Evolutionary conservation across 2,329 filamentous ascomycete genomes (phyloP).

Genomic region (Berkeleyomyces basicola): DNA sequence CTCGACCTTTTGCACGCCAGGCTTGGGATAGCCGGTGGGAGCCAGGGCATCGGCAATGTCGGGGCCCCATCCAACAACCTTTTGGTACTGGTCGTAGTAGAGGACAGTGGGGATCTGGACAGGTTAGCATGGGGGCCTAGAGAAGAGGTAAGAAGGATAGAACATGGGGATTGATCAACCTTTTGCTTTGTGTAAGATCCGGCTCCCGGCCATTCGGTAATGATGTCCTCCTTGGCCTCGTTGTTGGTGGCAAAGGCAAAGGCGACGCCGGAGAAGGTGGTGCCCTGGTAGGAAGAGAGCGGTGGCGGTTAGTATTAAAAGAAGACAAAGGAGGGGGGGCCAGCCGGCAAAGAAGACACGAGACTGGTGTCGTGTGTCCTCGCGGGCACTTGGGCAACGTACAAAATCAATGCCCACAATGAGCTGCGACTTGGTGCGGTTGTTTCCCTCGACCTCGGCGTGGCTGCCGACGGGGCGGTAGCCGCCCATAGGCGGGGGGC

Average conservation of each 20-base stretch:
- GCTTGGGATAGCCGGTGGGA: slow-evolving; percentile 93
- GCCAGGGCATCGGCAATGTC: slow-evolving; percentile 95
- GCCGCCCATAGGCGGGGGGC: slow-evolving; percentile 1
- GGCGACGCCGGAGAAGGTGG: slow-evolving; percentile 93
- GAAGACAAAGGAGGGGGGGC: neutral
- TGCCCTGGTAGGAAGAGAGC: slow-evolving; percentile 43
- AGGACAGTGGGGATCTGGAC: slow-evolving; percentile 89
- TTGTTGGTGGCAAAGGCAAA: slow-evolving; percentile 96
- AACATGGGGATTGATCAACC: slow-evolving; percentile 32
- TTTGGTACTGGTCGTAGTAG: slow-evolving; percentile 98
- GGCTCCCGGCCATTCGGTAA: slow-evolving; percentile 95
- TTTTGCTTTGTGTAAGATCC: slow-evolving; percentile 98
- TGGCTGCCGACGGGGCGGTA: slow-evolving; percentile 19
- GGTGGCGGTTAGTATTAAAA: neutral
- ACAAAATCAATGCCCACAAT: slow-evolving; percentile 99
- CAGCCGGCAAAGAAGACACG: neutral
- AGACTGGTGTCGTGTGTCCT: too few species aligned
- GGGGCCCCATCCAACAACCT: slow-evolving; percentile 98
- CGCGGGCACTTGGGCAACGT: slow-evolving; percentile 21
- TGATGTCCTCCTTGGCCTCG: slow-evolving; percentile 95
- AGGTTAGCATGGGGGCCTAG: neutral
- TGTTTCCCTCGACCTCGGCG: slow-evolving; percentile 69
- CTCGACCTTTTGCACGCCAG: slow-evolving; percentile 94
- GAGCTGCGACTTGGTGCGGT: slow-evolving; percentile 84
- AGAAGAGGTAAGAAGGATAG: neutral